Base-by-base conservation (phyloP, 2,329 filamentous ascomycete species). In the Periglandula ipomoeae region DNA sequence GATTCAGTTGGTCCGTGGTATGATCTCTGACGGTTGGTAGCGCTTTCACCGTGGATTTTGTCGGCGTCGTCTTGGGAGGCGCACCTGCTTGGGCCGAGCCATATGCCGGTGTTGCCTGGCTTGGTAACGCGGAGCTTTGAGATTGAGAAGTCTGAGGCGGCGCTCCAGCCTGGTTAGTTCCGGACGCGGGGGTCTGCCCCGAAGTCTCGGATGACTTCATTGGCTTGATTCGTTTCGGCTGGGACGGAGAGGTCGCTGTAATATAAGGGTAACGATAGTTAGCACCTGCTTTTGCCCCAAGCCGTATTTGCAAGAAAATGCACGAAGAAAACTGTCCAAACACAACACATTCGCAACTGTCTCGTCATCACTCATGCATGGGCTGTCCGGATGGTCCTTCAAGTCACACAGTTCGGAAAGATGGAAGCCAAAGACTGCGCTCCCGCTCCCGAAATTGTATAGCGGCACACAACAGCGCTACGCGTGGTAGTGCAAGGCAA, bases 1-100 rank as follows among this genome's bases (percentile, higher is more conserved):
- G 76, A 46, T 87, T 89, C 26, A 98, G 79, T 66, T 97, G 91
- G 64, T 97, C 91, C 15, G 91, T 97, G 3, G 93, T 98, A 65
- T 98, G 93, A 62, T 98, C 93, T 67, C 93, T 78, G 13, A 97
- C 93, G 4, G 93, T 97, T 3, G 93, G 93, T 39, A 98, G 75
- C 1, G 93, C 93, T 70, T 98, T 98, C 58, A 97, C 76, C 8
- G 91, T 87, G 9, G 82, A 76, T 69, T 94, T 94, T 30, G 84
- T 84, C 5, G 87, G 86, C 3, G 89, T 89, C 3, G 84, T 78
- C 67, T 91, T 93, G 20, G 87, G 82, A 15, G 89, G 87, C 64
- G 81, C 67, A 65, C 68, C 53, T 59, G 67, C 59, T 57, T 62
- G 68, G 17, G 64, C 56, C 3, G 69, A 61, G 17, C 67, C 57